Conservation (phyloP, 208 protist species). For the Herpetomonas samuelpessoai region DNA sequence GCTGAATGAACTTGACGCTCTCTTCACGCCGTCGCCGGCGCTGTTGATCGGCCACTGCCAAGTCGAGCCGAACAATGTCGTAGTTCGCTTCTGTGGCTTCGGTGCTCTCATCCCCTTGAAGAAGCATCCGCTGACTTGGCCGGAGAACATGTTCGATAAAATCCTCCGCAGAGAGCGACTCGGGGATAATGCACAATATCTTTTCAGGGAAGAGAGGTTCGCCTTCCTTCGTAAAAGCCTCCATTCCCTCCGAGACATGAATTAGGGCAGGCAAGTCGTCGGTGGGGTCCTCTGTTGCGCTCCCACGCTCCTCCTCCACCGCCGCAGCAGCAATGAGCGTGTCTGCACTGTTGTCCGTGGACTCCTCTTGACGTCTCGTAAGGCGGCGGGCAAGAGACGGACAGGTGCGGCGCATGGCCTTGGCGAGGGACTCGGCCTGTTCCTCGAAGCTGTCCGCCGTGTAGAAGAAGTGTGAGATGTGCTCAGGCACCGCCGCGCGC, state of each 20-base stretch:
- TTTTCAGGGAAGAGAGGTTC: constrained; percentile 14
- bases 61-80: constrained; percentile 37
- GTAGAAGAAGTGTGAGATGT: constrained; percentile 78
- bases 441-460: constrained; percentile 73
- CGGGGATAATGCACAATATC: constrained; percentile 62
- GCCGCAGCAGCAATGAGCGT: background rate
- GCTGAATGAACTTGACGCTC: constrained; percentile 27
- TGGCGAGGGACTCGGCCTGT: constrained; percentile 60
- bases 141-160: constrained; percentile 58
- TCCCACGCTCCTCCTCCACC: background rate
- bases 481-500: constrained; percentile 51
- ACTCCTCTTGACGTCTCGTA: background rate
- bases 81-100: constrained; percentile 14
- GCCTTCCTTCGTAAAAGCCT: background rate
- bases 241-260: too few relatives aligned
- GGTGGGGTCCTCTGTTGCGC: background rate
- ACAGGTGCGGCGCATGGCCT: constrained; percentile 23
- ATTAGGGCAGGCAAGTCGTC: too few relatives aligned
- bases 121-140: constrained; percentile 32
- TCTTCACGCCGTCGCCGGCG: constrained; percentile 27
- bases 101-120: background rate
- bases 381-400: background rate
- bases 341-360: background rate
- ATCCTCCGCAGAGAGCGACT: constrained; percentile 35
- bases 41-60: constrained; percentile 30